phyloP scores from a whole-genome alignment of 352 stramenopile genomes.

The Phytopythium helicoides region DNA sequence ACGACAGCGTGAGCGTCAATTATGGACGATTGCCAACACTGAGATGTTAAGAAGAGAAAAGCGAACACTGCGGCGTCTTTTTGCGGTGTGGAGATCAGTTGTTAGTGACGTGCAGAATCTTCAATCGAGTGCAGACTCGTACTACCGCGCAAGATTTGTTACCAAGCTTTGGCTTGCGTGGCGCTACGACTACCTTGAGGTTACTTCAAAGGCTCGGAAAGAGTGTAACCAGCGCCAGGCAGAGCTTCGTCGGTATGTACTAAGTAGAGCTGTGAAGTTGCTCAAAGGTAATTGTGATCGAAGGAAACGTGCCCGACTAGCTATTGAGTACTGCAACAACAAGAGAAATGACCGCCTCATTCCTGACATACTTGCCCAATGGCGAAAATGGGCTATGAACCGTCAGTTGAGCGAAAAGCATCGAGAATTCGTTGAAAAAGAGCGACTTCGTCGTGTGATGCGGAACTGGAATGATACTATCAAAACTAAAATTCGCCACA shows the following conservation, averaged over 20 bases:
- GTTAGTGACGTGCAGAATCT: slow-evolving; percentile 40
- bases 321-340: slow-evolving; percentile 41
- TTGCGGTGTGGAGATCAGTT: slow-evolving; percentile 37
- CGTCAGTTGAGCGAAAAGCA: slow-evolving; percentile 4
- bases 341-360: slow-evolving; percentile 21
- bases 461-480: slow-evolving; percentile 11
- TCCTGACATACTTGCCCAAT: slow-evolving; percentile 16
- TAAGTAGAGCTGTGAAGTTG: slow-evolving; percentile 12
- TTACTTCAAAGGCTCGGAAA: slow-evolving; percentile 2
- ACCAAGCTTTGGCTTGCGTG: slow-evolving; percentile 67
- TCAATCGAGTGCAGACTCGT: slow-evolving; percentile 38
- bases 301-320: slow-evolving; percentile 25
- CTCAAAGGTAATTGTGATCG: slow-evolving; percentile 10
- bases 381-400: slow-evolving; percentile 12
- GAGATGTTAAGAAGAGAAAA: slow-evolving; percentile 46
- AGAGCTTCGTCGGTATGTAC: slow-evolving; percentile 11
- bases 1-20: slow-evolving; percentile 46
- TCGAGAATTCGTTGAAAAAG: slow-evolving; percentile 5
- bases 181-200: slow-evolving; percentile 39
- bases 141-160: slow-evolving; percentile 44
- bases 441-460: slow-evolving; percentile 9
- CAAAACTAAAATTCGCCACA: slow-evolving; percentile 14
- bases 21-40: slow-evolving; percentile 54
- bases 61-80: slow-evolving; percentile 37
- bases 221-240: background rate